Evolutionary conservation across 2,329 filamentous ascomycete species (phyloP), one percentile per base, ranked within the genome.

Genomic region (Eutypa lata): DNA sequence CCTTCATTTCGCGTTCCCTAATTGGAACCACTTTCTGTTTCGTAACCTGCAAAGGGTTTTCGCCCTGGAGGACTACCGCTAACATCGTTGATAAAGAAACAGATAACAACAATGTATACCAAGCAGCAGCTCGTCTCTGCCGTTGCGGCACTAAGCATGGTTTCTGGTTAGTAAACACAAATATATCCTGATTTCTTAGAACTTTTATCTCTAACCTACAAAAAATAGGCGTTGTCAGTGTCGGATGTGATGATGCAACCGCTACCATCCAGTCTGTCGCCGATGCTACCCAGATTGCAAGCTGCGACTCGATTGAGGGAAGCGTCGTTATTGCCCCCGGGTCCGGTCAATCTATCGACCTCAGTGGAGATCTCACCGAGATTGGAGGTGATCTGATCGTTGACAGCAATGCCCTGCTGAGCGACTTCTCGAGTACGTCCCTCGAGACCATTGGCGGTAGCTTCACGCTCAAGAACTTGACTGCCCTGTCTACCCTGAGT

Each of bases 391-490:
- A 80, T 65, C 68, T 89, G 52, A 78, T 81, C 45, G 72, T 82
- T 68, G 63, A 73, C 55, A 88, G 90, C 73, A 82, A 84, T 58
- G 77, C 81, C 58, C 63, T 68, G 7, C 60, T 97, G 56, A 83
- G 82, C 65, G 79, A 76, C 52, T 72, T 97, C 56, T 72, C 76
- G 50, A 87, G 84, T 58, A 70, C 74, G 56, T 77, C 79, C 51
- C 78, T 97, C 58, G 68, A 74, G 59, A 74, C 75, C 48, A 89
- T 99, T 66, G 80, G 78, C 47, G 86, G 88, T 47, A 72, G 70
- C n/a, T 91, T 97, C 77, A 72, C 75, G 54, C 76, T 97, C 58
- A 75, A 81, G 61, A 83, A 83, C 60, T 77, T 91, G 52, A 89
- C 86, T 57, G 75, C 83, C 35, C 79, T 99, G 52, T 83, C 80